Evolutionary conservation across 352 stramenopile genomes (phyloP), one percentile per base, ranked within the genome.

Genomic region (Globisporangium orthogonon): DNA sequence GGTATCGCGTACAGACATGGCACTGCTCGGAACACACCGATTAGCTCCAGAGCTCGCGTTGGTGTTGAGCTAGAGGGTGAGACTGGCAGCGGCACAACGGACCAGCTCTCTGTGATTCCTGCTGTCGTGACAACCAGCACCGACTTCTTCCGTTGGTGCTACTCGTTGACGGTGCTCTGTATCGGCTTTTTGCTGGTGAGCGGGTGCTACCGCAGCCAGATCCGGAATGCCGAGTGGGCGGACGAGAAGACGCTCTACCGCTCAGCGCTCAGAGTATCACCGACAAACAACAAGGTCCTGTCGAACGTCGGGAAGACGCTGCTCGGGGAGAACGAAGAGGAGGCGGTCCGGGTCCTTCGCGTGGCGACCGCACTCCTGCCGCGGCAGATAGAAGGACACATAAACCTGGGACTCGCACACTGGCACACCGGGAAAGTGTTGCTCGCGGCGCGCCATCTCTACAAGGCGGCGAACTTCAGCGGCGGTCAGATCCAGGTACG

Each of bases 201-300:
- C 2, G 71, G 66, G 6, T 78, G 61, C 37, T 73, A 68, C 17
- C 76, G 79, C 29, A 86, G 71, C 31, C 58, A 71, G 0, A 14
- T 67, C 2, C 72, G 80, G 56, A 94, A 94, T 44, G 57, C 60
- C 0, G 84, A 94, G 31, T 94, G 84, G 84, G 43, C 53, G 23
- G 70, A 44, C 46, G 84, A 94, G 54, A 46, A 74, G 17, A 65
- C 52, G 13, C 66, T 94, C 7, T 94, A 89, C 58, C 64, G 70
- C 17, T 67, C 69, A 1, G 81, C 80, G 4, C 50, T 91, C 5
- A 48, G 67, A 0, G 69, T 89, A 11, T 69, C 71, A 0, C 84
- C 84, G 7, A 76, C 71, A 5, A 94, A 91, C 50, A 68, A 86
- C 60, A 94, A 94, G 65, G 81, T 86, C 37, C 69, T 92, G 2